Percentiles rank a stretch among this genome's conserved stretches.
Conservation (phyloP, 768 basidiomycete genomes). For the Daedaleopsis nitida region DNA sequence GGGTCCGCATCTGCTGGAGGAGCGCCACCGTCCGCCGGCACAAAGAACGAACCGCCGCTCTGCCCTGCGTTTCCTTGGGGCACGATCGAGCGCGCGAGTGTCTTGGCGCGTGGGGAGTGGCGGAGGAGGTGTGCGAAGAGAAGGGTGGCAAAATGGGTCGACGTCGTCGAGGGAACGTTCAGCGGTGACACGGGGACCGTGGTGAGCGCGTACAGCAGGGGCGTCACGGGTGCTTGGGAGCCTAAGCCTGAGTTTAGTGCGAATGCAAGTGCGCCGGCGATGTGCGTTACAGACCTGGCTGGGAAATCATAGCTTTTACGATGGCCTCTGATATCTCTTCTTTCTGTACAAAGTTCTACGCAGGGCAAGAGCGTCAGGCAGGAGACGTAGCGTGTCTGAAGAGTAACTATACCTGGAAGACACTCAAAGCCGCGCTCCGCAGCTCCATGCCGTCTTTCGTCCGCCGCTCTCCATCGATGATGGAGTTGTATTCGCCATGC, state of each 20-base stretch:
- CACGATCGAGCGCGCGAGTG: constrained; percentile 62
- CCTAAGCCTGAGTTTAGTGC: constrained; percentile 30
- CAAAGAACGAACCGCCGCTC: constrained; percentile 57
- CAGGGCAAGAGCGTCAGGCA: background rate
- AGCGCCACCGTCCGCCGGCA: constrained; percentile 63
- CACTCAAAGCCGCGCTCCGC: constrained; percentile 71
- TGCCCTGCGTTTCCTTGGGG: constrained; percentile 44
- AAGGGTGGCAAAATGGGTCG: constrained; percentile 73
- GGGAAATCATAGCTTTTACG: constrained; percentile 71
- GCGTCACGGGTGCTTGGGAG: constrained; percentile 52
- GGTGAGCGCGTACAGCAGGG: constrained; percentile 70
- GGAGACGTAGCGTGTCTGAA: background rate
- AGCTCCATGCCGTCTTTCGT: constrained; percentile 71
- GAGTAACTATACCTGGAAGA: constrained; percentile 74
- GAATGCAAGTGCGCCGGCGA: background rate
- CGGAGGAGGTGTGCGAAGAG: constrained; percentile 82
- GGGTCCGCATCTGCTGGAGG: constrained; percentile 38
- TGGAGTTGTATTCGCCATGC: constrained; percentile 86
- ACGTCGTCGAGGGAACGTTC: constrained; percentile 55
- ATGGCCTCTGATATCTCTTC: constrained; percentile 73
- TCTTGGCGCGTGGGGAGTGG: constrained; percentile 64
- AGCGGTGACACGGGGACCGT: constrained; percentile 63
- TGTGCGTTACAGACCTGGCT: constrained; percentile 45
- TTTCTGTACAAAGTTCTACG: constrained; percentile 74
- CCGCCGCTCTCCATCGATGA: constrained; percentile 54